Evolutionary conservation across 352 stramenopile genomes (phyloP).

Genomic region (Globisporangium paroecandrum): DNA sequence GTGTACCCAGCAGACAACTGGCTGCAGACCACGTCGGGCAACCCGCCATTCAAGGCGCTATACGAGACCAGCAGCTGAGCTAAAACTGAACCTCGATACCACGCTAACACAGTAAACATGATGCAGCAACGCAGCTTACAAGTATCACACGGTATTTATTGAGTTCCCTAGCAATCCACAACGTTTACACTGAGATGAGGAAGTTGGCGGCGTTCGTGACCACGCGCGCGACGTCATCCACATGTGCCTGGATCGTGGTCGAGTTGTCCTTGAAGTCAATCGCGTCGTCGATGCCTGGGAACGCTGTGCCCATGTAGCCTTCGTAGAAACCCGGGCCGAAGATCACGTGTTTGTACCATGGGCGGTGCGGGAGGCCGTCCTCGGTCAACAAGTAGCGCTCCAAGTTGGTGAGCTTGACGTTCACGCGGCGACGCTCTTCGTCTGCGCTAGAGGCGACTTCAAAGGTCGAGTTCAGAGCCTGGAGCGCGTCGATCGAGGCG

Average conservation of each 20-base stretch:
- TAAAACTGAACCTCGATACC: neutral
- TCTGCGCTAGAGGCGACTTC: neutral
- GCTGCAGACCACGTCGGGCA: constrained; percentile 86
- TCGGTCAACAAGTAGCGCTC: constrained; percentile 43
- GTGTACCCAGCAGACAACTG: constrained; percentile 90
- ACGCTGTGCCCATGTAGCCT: constrained; percentile 43
- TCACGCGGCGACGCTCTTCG: neutral
- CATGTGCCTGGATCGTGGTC: constrained; percentile 34
- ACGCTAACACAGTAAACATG: neutral
- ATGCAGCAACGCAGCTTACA: neutral
- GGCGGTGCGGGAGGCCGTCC: constrained; percentile 39
- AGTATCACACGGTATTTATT: neutral
- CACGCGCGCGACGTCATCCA: constrained; percentile 39
- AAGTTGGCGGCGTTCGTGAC: constrained; percentile 34
- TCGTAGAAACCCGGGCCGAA: constrained; percentile 61
- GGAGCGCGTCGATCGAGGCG: constrained; percentile 11
- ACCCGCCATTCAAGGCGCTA: constrained; percentile 59
- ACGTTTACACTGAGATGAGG: constrained; percentile 15
- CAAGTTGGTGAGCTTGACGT: constrained; percentile 45
- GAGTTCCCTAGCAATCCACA: neutral
- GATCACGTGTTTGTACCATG: constrained; percentile 61
- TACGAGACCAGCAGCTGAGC: constrained; percentile 27
- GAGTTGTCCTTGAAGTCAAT: constrained; percentile 43
- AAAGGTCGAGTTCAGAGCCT: neutral
- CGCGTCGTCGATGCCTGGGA: constrained; percentile 46